Evolutionary conservation across 176 grass and related monocot species (phyloP).

Genomic region (Chrysopogon serrulatus): DNA sequence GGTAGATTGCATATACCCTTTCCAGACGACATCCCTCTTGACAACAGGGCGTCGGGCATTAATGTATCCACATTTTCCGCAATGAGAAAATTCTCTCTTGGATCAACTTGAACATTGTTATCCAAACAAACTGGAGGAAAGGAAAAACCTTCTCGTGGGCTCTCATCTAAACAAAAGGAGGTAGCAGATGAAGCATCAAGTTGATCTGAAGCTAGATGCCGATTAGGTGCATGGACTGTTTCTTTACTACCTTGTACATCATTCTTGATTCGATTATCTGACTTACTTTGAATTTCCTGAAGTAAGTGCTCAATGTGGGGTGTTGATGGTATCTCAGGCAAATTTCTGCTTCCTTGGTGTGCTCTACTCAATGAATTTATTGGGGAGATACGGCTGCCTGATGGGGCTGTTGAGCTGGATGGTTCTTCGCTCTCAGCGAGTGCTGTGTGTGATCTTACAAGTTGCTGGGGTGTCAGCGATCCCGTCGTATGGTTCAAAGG

Average conservation of each 20-base stretch:
- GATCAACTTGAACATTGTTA: slow-evolving; percentile 74
- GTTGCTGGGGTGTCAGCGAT: slow-evolving; percentile 52
- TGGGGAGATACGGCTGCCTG: slow-evolving; percentile 51
- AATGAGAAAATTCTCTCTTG: slow-evolving; percentile 69
- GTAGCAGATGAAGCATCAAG: slow-evolving; percentile 95
- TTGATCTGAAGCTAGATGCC: slow-evolving; percentile 65
- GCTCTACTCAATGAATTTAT: slow-evolving; percentile 52
- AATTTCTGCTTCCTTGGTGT: slow-evolving; percentile 63
- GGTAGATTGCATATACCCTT: slow-evolving; percentile 73
- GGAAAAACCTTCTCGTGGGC: slow-evolving; percentile 66
- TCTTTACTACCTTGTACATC: slow-evolving; percentile 54
- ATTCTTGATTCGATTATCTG: slow-evolving; percentile 63
- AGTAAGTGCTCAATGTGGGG: slow-evolving; percentile 76
- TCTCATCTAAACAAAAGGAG: slow-evolving; percentile 93
- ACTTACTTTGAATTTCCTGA: slow-evolving; percentile 87
- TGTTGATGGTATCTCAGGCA: slow-evolving; percentile 36
- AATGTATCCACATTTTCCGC: slow-evolving; percentile 63
- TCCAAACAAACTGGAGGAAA: slow-evolving; percentile 75
- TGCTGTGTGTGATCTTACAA: slow-evolving; percentile 59
- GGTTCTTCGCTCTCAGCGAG: slow-evolving; percentile 51
- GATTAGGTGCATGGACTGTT: slow-evolving; percentile 35
- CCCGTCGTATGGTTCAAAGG: slow-evolving; percentile 34
- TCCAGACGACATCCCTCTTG: slow-evolving; percentile 69
- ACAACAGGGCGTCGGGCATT: slow-evolving; percentile 79
- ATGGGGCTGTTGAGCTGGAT: slow-evolving; percentile 57